phyloP scores from a whole-genome alignment of 169 alveolate genomes.

The Babesia microti region DNA sequence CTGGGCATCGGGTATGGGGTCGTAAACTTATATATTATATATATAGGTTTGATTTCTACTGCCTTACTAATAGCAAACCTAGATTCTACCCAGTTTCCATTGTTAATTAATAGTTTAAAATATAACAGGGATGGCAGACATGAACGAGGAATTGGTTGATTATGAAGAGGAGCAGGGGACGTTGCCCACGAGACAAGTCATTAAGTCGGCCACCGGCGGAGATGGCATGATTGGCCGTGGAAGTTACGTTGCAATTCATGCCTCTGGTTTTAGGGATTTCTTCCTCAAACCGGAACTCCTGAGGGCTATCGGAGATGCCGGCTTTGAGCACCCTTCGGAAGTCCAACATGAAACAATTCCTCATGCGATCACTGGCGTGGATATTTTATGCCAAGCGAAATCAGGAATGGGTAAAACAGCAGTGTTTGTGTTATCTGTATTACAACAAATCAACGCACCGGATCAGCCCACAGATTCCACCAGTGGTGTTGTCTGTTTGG shows the following conservation, averaged over 20 bases:
- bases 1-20: too few relatives aligned
- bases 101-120: background rate
- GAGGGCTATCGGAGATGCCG: slow-evolving; percentile 93
- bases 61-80: background rate
- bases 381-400: slow-evolving; percentile 97
- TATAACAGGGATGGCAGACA: slow-evolving; percentile 24
- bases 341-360: slow-evolving; percentile 98
- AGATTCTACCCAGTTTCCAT: too few relatives aligned
- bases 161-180: slow-evolving; percentile 63
- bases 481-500: slow-evolving; percentile 74
- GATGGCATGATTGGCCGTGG: slow-evolving; percentile 72
- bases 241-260: slow-evolving; percentile 78
- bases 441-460: slow-evolving; percentile 85
- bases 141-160: slow-evolving; percentile 61
- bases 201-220: slow-evolving; percentile 42
- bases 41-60: too few relatives aligned
- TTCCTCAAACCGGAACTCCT: slow-evolving; percentile 90
- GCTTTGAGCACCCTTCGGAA: slow-evolving; percentile 98
- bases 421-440: slow-evolving; percentile 93
- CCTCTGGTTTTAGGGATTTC: slow-evolving; percentile 90
- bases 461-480: slow-evolving; percentile 55
- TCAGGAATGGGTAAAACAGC: slow-evolving; percentile 99
- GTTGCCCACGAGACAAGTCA: slow-evolving; percentile 40
- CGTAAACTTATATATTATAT: too few relatives aligned
- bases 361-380: slow-evolving; percentile 93